phyloP scores from a whole-genome alignment of 2,329 filamentous ascomycete genomes.

The Sporothrix protearum region DNA sequence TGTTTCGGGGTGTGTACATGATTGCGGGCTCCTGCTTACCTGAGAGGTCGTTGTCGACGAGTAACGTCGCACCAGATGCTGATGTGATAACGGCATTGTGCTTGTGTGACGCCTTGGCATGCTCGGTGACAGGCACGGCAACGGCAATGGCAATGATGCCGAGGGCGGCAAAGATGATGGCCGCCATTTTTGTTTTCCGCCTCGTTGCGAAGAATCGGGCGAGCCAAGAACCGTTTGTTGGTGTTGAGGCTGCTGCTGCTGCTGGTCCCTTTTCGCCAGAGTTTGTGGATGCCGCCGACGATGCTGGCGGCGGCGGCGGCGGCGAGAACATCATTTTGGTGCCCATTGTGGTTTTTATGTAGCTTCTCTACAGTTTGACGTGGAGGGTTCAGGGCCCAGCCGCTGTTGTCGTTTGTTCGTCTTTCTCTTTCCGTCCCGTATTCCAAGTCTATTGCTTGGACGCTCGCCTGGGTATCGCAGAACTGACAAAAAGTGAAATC shows the following conservation, averaged over 20 bases:
- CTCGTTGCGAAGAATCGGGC: slow-evolving; percentile 16
- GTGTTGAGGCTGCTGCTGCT: background rate
- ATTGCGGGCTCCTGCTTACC: slow-evolving; percentile 30
- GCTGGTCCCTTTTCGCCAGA: background rate
- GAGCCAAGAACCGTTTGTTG: background rate
- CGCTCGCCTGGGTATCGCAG: slow-evolving; percentile 18
- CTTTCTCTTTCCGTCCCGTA: background rate
- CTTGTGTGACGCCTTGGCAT: background rate
- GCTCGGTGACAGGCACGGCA: slow-evolving; percentile 18
- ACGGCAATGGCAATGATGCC: slow-evolving; percentile 19
- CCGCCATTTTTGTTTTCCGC: slow-evolving; percentile 24
- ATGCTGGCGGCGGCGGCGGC: background rate
- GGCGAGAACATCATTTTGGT: background rate
- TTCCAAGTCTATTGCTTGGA: slow-evolving; percentile 1
- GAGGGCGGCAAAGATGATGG: slow-evolving; percentile 27
- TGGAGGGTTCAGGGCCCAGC: slow-evolving; percentile 6
- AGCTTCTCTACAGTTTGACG: background rate
- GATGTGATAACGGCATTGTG: background rate
- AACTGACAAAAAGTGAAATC: background rate
- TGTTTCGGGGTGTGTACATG: background rate
- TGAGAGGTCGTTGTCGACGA: slow-evolving; percentile 43
- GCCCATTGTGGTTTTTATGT: background rate
- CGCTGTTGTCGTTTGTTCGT: background rate
- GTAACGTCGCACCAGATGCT: slow-evolving; percentile 37
- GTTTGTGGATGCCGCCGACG: background rate